A percentile compares a stretch with the other conserved stretches of the same genome.
phyloP scores from a whole-genome alignment of 2,329 filamentous ascomycete species.

The Talaromyces sp. region DNA sequence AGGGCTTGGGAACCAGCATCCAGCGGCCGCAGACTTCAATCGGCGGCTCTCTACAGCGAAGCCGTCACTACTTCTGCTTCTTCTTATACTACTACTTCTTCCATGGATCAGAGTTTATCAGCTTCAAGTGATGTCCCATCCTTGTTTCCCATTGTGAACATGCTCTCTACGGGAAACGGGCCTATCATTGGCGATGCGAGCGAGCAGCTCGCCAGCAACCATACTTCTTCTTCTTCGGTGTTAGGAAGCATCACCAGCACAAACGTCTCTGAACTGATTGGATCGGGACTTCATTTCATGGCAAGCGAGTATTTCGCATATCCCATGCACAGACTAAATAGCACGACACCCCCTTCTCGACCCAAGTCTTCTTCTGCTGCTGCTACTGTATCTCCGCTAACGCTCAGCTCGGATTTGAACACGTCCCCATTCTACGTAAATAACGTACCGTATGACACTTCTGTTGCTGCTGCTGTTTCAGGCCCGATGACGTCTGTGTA shows the following conservation, averaged over 20 bases:
- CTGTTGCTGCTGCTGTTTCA: neutral
- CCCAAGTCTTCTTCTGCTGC: neutral
- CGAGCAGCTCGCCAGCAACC: constrained; percentile 16
- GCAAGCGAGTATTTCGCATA: neutral
- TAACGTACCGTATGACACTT: neutral
- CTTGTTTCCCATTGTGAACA: constrained; percentile 17
- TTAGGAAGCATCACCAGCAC: neutral
- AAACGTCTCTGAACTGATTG: neutral
- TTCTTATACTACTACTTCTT: neutral
- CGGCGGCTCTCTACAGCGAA: constrained; percentile 23
- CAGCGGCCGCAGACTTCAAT: constrained; percentile 8
- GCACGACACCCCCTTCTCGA: neutral
- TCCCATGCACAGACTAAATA: neutral
- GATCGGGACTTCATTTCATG: neutral
- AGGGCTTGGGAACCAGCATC: constrained; percentile 24
- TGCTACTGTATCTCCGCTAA: neutral
- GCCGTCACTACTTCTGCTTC: neutral
- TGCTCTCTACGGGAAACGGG: constrained; percentile 19
- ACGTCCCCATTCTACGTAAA: neutral
- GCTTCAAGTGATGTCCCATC: constrained; percentile 22
- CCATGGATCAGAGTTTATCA: constrained; percentile 19
- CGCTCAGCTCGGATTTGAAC: neutral
- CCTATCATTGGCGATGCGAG: constrained; percentile 25
- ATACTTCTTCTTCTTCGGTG: constrained; percentile 6
- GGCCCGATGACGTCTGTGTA: neutral